Base-by-base conservation (phyloP, 2,329 filamentous ascomycete species). In the Ophiostoma ips region DNA sequence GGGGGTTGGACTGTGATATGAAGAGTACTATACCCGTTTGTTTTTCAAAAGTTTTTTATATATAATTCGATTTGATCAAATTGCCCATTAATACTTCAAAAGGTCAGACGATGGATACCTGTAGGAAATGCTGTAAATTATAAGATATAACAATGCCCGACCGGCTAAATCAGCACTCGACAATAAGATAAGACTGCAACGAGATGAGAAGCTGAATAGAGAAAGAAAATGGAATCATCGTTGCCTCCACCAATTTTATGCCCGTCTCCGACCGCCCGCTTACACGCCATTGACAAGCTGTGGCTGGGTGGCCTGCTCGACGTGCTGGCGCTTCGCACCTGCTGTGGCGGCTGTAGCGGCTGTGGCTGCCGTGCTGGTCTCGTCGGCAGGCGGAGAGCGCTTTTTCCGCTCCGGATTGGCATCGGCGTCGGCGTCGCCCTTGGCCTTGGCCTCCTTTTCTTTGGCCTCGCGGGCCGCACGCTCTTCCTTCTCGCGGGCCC, bases 401-500 rank as follows among this genome's bases (percentile, higher is more conserved):
- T 63, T 59, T 33, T 63, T 58, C 28, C 58, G 51, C 3, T 56
- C 51, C 6, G 28, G 43, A 28, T 41, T 21, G 7, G 12, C 33
- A n/a, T 35, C 11, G 11, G 12, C 33, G 11, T 5, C 13, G 37
- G 11, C 19, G 19, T 15, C 15, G 11, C 10, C 19, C 11, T 28
- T 15, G 16, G n/a, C 37, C 11, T 43, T 31, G n/a, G 8, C 15
- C 15, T 28, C 31, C 35, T 40, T 37, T 31, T 40, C 34, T 6
- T 12, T 10, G 35, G 21, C 41, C n/a, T 30, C 24, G 4, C 24
- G 4, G 24, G 24, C 24, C 24, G 4, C 24, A 8, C 8, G 5
- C 8, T 28, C 5, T 28, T 28, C 30, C 24, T 34, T 30, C 3
- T n/a, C 50, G 9, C 19, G 13, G 8, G 71, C 73, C 49, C 19